phyloP scores from a whole-genome alignment of 2,329 filamentous ascomycete species.

The Colletotrichum eleusines region DNA sequence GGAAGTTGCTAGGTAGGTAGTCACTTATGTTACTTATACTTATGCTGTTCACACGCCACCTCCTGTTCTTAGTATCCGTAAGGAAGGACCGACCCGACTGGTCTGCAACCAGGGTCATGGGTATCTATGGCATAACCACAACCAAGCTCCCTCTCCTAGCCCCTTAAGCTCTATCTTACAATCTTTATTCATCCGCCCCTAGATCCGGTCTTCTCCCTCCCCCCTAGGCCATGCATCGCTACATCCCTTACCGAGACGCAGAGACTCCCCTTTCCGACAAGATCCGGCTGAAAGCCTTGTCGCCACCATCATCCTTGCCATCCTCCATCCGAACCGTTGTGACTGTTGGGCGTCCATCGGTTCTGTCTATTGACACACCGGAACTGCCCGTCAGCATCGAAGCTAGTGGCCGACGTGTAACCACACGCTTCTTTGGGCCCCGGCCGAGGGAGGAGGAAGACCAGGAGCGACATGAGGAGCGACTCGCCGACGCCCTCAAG shows the following conservation, averaged over 20 bases:
- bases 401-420: constrained; percentile 77
- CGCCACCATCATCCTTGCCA: not conserved
- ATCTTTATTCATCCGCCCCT: constrained; percentile 1
- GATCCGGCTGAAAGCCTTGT: constrained; percentile 47
- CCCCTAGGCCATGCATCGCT: constrained; percentile 56
- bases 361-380: constrained; percentile 46
- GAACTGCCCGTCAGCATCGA: constrained; percentile 60
- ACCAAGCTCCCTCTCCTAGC: no score
- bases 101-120: not conserved
- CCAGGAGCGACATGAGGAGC: constrained; percentile 75
- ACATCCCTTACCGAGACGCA: constrained; percentile 59
- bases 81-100: not conserved
- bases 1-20: not conserved
- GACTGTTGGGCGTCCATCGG: constrained; percentile 49
- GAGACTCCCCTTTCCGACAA: constrained; percentile 55
- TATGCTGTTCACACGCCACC: not conserved
- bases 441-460: constrained; percentile 67
- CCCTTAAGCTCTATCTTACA: not conserved
- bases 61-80: not conserved
- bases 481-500: constrained; percentile 84
- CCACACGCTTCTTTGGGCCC: constrained; percentile 60
- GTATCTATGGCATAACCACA: no score
- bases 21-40: not conserved
- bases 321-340: not conserved
- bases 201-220: not conserved